Percentiles rank a stretch among this genome's conserved stretches.
These are phyloP conservation scores for Calocybe indica DNA, from an alignment of 768 basidiomycete species.

Conservation along the genomic window DNA sequence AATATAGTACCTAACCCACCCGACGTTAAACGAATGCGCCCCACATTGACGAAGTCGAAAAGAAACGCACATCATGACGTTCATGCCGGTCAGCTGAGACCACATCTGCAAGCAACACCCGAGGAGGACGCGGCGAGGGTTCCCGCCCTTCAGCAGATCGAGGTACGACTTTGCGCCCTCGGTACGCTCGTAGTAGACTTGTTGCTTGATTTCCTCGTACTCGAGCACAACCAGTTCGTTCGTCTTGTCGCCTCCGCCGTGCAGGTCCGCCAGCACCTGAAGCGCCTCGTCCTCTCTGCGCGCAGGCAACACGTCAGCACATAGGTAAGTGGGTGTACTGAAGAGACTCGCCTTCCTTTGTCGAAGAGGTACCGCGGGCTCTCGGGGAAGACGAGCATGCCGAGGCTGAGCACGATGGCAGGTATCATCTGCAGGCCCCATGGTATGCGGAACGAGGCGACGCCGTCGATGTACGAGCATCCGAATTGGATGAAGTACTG, in stretches of 20 bases:
- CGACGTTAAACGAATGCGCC: not conserved
- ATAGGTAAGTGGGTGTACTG: not conserved
- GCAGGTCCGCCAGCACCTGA: slow-evolving; percentile 69
- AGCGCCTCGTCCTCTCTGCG: slow-evolving; percentile 55
- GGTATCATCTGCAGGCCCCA: slow-evolving; percentile 81
- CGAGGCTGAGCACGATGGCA: slow-evolving; percentile 58
- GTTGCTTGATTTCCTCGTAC: slow-evolving; percentile 60
- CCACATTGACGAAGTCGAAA: not conserved
- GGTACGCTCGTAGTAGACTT: slow-evolving; percentile 52
- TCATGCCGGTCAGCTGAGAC: slow-evolving; percentile 74
- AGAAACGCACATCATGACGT: slow-evolving; percentile 67
- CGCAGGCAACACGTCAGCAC: not conserved
- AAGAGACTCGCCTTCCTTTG: slow-evolving; percentile 35
- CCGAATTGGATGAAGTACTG: slow-evolving; percentile 76
- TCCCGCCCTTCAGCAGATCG: slow-evolving; percentile 61
- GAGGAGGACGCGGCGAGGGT: slow-evolving; percentile 65
- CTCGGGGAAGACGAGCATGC: slow-evolving; percentile 67
- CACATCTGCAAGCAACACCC: slow-evolving; percentile 75
- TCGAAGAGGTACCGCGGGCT: slow-evolving; percentile 72
- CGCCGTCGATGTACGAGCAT: slow-evolving; percentile 65
- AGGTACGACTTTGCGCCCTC: slow-evolving; percentile 68
- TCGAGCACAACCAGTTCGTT: slow-evolving; percentile 64
- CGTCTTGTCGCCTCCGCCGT: slow-evolving; percentile 54
- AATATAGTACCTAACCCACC: slow-evolving; percentile 43
- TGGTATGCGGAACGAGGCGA: slow-evolving; percentile 72